Evolutionary conservation across 2,329 filamentous ascomycete species (phyloP), one percentile per base, ranked within the genome.

Genomic region (Fusarium caatingaense): DNA sequence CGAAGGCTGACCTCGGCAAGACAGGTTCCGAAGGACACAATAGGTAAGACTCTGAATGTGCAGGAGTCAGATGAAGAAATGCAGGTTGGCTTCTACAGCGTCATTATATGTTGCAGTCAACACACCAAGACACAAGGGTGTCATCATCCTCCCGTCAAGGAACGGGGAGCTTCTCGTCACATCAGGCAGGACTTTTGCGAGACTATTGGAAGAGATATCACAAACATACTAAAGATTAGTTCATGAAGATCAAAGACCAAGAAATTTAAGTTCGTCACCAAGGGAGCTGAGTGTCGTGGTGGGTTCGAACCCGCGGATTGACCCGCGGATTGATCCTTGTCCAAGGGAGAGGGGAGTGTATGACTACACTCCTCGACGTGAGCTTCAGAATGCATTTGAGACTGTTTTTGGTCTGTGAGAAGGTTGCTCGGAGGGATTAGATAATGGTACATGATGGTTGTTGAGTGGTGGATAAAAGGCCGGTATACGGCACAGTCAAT

Each of bases 151-250:
- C 21, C 34, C 6, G 23, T 13, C 28, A 18, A 13, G 5, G 42
- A 54, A 51, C 41, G 28, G 28, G 28, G 28, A 30, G 28, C 6
- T 30, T 30, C 28, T 30, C 28, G 4, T 30, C 28, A 30, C 28
- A 30, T 30, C 6, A 30, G 28, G 15, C 12, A 30, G 42, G 34
- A 47, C 41, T 8, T 45, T 40, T 18, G 30, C 25, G 18, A 41
- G 15, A 20, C 30, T 49, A 58, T 64, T 64, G 61, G 61, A 27
- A 49, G 58, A 37, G 13, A 15, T 20, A 51, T 51, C 49, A 46
- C 25, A 28, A n/a, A 63, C 51, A 45, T 15, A 16, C 20, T 5
- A n/a, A 9, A 28, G 21, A 40, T 54, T 64, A 58, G 40, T 49
- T 49, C 8, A 12, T 57, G 42, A 56, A 34, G 34, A 64, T 44